These are phyloP conservation scores for Dipteronia sinensis DNA, from an alignment of 345 rosid genomes.

Conservation along the genomic window DNA sequence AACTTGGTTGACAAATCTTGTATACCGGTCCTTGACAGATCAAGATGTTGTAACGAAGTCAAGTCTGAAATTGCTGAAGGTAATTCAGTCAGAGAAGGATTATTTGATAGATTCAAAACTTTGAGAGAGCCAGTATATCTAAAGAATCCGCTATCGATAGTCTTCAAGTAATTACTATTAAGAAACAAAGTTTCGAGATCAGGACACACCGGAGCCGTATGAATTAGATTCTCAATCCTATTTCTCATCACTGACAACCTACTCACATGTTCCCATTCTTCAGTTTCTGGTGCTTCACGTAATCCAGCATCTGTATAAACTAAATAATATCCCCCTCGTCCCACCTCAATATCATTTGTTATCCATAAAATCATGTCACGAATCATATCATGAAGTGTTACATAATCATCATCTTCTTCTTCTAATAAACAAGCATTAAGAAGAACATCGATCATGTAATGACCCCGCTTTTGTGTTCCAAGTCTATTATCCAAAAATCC, in stretches of 20 bases:
- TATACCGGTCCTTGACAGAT: not conserved
- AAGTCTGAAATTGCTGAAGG: not conserved
- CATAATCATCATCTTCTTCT: not conserved
- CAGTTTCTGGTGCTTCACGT: not conserved
- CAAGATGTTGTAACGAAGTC: not conserved
- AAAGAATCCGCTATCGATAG: not conserved
- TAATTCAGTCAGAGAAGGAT: not conserved
- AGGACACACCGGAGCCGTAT: not conserved
- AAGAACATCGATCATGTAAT: constrained; percentile 5
- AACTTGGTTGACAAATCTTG: no score
- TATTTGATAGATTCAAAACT: not conserved
- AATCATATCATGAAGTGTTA: constrained; percentile 13
- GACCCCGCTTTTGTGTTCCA: not conserved
- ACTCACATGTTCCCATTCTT: not conserved
- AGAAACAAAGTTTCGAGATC: constrained; percentile 19
- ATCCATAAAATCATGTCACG: constrained; percentile 21
- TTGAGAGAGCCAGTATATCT: not conserved
- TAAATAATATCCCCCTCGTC: not conserved
- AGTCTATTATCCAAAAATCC: not conserved
- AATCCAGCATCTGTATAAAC: not conserved
- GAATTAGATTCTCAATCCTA: not conserved
- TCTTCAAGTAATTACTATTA: not conserved
- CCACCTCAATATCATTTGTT: not conserved
- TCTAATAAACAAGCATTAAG: not conserved
- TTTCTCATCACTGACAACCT: constrained; percentile 10